Conservation (phyloP, 2,329 filamentous ascomycete species). For the Sporothrix brasiliensis region DNA sequence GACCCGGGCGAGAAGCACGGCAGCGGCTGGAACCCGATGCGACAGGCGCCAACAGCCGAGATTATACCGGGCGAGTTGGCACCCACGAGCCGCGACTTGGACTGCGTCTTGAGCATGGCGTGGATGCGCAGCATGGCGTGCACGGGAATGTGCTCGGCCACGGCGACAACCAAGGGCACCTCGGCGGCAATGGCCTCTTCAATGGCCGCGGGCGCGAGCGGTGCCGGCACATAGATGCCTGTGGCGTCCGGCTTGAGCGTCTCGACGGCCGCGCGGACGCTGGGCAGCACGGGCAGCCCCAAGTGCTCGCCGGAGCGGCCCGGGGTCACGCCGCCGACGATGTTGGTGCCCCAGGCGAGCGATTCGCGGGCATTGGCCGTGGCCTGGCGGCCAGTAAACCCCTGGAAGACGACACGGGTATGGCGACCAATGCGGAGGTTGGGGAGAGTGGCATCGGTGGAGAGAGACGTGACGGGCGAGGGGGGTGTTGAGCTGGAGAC, state of each 20-base stretch:
- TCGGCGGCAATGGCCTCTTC: conserved; percentile 80
- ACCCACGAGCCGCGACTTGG: conserved; percentile 71
- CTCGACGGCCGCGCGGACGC: conserved; percentile 68
- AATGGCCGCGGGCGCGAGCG: conserved; percentile 71
- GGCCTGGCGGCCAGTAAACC: conserved; percentile 56
- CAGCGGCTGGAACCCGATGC: conserved; percentile 77
- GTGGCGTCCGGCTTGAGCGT: conserved; percentile 74
- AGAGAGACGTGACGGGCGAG: conserved; percentile 19
- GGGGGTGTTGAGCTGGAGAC: not conserved
- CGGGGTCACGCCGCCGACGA: conserved; percentile 77
- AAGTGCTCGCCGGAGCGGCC: conserved; percentile 58
- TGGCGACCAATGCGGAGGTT: conserved; percentile 47
- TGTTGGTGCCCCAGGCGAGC: conserved; percentile 75
- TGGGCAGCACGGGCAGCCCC: conserved; percentile 70
- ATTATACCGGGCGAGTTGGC: conserved; percentile 84
- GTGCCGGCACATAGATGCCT: conserved; percentile 78
- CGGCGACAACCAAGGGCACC: conserved; percentile 74
- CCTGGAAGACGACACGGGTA: conserved; percentile 50
- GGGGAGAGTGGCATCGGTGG: conserved; percentile 43
- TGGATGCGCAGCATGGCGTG: conserved; percentile 75
- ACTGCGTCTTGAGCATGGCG: conserved; percentile 71
- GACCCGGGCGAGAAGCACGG: conserved; percentile 69
- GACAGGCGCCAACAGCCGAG: conserved; percentile 70
- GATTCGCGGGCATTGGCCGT: conserved; percentile 78
- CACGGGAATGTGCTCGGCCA: conserved; percentile 77